phyloP scores from a whole-genome alignment of 1,139 yeast species.

The Candida glucosophila region DNA sequence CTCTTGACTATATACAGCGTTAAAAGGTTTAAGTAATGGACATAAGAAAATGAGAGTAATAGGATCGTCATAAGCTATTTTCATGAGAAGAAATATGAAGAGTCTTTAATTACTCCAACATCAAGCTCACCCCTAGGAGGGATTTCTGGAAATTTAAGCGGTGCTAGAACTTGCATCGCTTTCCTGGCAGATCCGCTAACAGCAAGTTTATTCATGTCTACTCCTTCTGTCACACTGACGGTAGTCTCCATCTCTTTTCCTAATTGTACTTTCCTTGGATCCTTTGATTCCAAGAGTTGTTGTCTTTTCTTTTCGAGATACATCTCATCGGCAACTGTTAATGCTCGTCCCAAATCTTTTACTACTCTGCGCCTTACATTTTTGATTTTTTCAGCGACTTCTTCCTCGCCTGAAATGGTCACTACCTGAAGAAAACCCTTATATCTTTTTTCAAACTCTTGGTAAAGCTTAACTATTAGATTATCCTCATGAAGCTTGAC shows the following conservation, averaged over 20 bases:
- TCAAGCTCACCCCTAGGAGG: slow-evolving; percentile 84
- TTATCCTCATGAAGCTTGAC: slow-evolving; percentile 69
- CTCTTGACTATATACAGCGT: no score
- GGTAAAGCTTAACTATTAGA: slow-evolving; percentile 58
- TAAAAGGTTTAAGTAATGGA: no score
- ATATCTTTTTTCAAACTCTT: slow-evolving; percentile 79
- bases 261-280: slow-evolving; percentile 37
- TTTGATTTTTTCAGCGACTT: slow-evolving; percentile 43
- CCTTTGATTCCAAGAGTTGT: slow-evolving; percentile 42
- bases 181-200: slow-evolving; percentile 19
- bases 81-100: slow-evolving; percentile 70
- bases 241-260: slow-evolving; percentile 66
- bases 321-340: slow-evolving; percentile 68
- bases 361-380: slow-evolving; percentile 43
- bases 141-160: slow-evolving; percentile 62
- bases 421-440: slow-evolving; percentile 58
- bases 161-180: slow-evolving; percentile 38
- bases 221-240: slow-evolving; percentile 51
- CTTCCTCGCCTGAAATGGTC: slow-evolving; percentile 43
- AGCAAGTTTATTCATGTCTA: slow-evolving; percentile 18
- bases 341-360: slow-evolving; percentile 43
- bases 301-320: slow-evolving; percentile 61
- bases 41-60: no score
- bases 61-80: no score
- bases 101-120: slow-evolving; percentile 60